These are phyloP conservation scores for Chlamydomonas incerta DNA, from an alignment of 139 green algal species.

Conservation along the genomic window DNA sequence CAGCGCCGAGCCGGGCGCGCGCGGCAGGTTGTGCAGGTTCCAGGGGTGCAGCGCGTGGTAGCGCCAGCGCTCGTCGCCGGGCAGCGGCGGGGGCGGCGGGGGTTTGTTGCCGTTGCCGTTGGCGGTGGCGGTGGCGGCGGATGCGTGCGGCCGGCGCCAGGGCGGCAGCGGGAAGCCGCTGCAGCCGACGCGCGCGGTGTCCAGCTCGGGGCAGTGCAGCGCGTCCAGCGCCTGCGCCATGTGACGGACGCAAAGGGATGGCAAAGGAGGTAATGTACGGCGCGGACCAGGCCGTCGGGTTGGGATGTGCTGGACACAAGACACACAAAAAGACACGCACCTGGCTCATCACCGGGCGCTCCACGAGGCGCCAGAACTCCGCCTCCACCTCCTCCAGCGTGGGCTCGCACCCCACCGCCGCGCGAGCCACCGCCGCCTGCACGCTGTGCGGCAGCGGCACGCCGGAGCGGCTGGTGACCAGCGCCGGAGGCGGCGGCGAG, in stretches of 20 bases:
- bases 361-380: conserved; percentile 95
- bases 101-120: not conserved
- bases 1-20: conserved; percentile 35
- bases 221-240: conserved; percentile 78
- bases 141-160: conserved; percentile 5
- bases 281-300: no score
- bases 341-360: conserved; percentile 65
- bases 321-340: no score
- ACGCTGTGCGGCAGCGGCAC: not conserved
- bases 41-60: conserved; percentile 53
- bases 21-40: conserved; percentile 60
- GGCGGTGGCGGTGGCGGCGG: no score
- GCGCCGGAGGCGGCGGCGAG: not conserved
- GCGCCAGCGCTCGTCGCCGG: not conserved
- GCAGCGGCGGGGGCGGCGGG: no score
- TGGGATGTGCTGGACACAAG: no score
- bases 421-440: not conserved
- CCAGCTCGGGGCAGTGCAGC: conserved; percentile 86
- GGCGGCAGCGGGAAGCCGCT: conserved; percentile 55
- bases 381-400: conserved; percentile 77
- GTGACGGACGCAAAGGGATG: no score
- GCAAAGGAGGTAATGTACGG: no score
- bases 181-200: conserved; percentile 60
- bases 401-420: conserved; percentile 26
- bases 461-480: no score